Evolutionary conservation across 106 monocot species (phyloP), one percentile per base, ranked within the genome.

Genomic region (Dioscorea dumetorum): DNA sequence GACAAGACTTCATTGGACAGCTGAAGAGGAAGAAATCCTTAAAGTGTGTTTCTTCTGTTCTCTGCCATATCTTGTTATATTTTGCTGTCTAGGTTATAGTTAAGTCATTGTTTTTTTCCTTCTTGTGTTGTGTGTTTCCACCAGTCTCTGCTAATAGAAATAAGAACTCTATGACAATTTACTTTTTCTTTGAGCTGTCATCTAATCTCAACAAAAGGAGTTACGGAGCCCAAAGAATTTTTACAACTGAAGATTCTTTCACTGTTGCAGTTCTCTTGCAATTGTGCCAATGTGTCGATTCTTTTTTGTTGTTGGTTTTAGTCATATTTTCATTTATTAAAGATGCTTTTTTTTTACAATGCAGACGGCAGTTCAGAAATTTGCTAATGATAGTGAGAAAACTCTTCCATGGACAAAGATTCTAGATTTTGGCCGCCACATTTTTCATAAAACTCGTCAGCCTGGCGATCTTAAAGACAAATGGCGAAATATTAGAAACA

Each of bases 391-490:
- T 24, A n/a, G n/a, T 14, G 22, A 67, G 24, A 69, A 67, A 33
- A 66, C n/a, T 41, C 57, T 73, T 63, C 76, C 80, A 20, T 83
- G 87, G 87, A 68, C 12, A 14, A 64, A 73, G 18, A 83, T 87
- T 67, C 68, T 79, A 61, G 74, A 73, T 49, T 65, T 33, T 66
- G 62, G 76, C 17, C 18, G 51, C 21, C 64, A 71, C 70, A 60
- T 74, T 22, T 77, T 87, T 64, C 69, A 81, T 15, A 70, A 53
- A 64, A 76, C 86, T 65, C 82, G 86, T 31, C 67, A 69, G 19
- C 86, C 86, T 3, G 68, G 20, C 34, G 86, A 87, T 67, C 82
- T 87, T 19, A 87, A 83, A 63, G 82, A 82, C 61, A 87, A 87
- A 60, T 87, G 86, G 86, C 67, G 86, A 53, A 87, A 83, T 64